phyloP scores from a whole-genome alignment of 192 early-diverging fungal species.

The Thamnidium elegans region DNA sequence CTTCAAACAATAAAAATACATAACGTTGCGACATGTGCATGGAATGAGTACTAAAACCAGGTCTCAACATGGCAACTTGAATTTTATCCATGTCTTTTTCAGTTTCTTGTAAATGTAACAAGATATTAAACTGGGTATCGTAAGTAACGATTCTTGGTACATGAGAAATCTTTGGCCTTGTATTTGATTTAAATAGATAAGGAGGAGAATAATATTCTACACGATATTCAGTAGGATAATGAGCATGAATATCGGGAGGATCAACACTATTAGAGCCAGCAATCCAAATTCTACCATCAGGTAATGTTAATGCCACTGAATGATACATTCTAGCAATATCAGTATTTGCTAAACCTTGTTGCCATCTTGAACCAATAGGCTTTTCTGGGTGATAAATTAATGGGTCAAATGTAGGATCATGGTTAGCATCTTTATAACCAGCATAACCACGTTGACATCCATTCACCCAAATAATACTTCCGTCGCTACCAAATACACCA shows the following conservation, averaged over 20 bases:
- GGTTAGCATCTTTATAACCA: conserved; percentile 46
- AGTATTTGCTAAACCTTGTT: conserved; percentile 36
- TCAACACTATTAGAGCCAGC: conserved; percentile 44
- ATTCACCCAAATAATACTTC: conserved; percentile 60
- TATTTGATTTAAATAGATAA: conserved; percentile 39
- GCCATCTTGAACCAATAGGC: conserved; percentile 43
- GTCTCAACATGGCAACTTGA: conserved; percentile 42
- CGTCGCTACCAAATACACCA: conserved; percentile 49
- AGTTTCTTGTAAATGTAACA: conserved; percentile 31
- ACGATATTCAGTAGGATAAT: conserved; percentile 49
- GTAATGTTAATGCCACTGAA: conserved; percentile 47
- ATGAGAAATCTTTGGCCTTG: conserved; percentile 32
- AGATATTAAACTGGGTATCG: conserved; percentile 33
- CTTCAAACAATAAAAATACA: conserved; percentile 32
- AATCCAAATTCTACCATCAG: conserved; percentile 51
- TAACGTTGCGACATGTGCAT: conserved; percentile 55
- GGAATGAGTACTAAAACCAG: conserved; percentile 53
- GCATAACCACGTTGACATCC: conserved; percentile 58
- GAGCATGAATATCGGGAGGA: conserved; percentile 35
- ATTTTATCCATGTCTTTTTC: conserved; percentile 28
- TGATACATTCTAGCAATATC: conserved; percentile 65
- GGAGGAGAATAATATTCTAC: conserved; percentile 55
- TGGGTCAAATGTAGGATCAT: conserved; percentile 50
- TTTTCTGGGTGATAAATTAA: conserved; percentile 52
- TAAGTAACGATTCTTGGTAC: conserved; percentile 41